phyloP scores from a whole-genome alignment of 306 rosid species.

The Oxytropis ochrocephala region DNA sequence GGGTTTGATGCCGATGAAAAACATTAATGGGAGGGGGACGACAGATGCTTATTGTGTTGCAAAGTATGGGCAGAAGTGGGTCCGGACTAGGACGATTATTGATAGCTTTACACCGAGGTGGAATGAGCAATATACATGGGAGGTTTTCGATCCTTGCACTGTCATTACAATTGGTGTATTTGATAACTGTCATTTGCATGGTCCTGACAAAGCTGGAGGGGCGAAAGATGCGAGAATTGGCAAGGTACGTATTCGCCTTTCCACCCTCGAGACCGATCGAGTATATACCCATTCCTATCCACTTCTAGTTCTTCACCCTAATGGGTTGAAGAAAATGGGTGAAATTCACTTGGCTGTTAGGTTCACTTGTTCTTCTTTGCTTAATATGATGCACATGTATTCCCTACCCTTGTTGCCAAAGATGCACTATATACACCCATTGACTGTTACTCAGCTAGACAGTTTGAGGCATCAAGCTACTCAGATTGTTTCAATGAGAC shows the following conservation, averaged over 20 bases:
- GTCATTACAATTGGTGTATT: conserved; percentile 89
- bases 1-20: conserved; percentile 91
- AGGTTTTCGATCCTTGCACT: conserved; percentile 94
- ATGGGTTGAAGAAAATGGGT: conserved; percentile 94
- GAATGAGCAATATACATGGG: conserved; percentile 99
- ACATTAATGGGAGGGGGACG: conserved; percentile 75
- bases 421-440: conserved; percentile 87
- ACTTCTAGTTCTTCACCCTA: conserved; percentile 70
- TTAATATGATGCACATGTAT: conserved; percentile 98
- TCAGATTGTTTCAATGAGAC: conserved; percentile 74
- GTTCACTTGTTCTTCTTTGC: conserved; percentile 85
- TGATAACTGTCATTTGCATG: conserved; percentile 87
- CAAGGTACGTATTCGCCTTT: conserved; percentile 92
- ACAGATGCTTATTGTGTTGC: conserved; percentile 97
- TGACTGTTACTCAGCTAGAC: conserved; percentile 89
- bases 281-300: conserved; percentile 95
- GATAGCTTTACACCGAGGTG: conserved; percentile 81
- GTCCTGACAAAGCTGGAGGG: conserved; percentile 69
- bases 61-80: conserved; percentile 94
- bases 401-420: conserved; percentile 83
- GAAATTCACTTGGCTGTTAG: conserved; percentile 96
- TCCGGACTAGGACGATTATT: conserved; percentile 86
- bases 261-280: conserved; percentile 90
- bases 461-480: conserved; percentile 94
- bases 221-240: conserved; percentile 73